Percentiles rank a stretch among this genome's conserved stretches.
Evolutionary conservation across 306 rosid species (phyloP).

Genomic region (Fragaria iinumae): DNA sequence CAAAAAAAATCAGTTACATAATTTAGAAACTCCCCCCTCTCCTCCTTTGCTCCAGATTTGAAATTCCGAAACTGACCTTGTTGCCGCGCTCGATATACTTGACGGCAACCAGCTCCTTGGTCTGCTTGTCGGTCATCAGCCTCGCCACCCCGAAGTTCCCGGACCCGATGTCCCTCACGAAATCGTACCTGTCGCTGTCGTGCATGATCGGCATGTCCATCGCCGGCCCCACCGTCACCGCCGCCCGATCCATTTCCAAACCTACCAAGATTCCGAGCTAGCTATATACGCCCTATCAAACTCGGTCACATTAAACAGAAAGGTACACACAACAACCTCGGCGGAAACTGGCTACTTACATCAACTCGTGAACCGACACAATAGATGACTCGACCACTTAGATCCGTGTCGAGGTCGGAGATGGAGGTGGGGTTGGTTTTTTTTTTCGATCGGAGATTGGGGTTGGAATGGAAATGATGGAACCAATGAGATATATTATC

Average conservation of each 20-base stretch:
- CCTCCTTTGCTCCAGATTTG: neutral
- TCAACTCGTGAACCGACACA: no score
- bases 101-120: conserved; percentile 86
- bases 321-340: no score
- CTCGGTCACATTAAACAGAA: no score
- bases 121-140: conserved; percentile 81
- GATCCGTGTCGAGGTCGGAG: neutral
- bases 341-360: no score
- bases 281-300: neutral
- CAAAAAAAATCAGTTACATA: neutral
- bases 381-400: no score
- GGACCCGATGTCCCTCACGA: conserved; percentile 79
- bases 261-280: conserved; percentile 9
- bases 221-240: conserved; percentile 64
- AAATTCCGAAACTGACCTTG: conserved; percentile 50
- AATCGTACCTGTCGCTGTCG: conserved; percentile 85
- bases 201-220: conserved; percentile 91
- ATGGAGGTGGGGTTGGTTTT: neutral
- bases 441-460: conserved; percentile 22
- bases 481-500: conserved; percentile 19
- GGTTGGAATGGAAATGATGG: neutral
- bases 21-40: neutral
- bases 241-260: conserved; percentile 64
- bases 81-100: conserved; percentile 90
- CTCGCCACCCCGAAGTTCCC: conserved; percentile 92